Evolutionary conservation across 371 early-diverging fungal species (phyloP).

Genomic region (Dinochytrium kinnereticum): DNA sequence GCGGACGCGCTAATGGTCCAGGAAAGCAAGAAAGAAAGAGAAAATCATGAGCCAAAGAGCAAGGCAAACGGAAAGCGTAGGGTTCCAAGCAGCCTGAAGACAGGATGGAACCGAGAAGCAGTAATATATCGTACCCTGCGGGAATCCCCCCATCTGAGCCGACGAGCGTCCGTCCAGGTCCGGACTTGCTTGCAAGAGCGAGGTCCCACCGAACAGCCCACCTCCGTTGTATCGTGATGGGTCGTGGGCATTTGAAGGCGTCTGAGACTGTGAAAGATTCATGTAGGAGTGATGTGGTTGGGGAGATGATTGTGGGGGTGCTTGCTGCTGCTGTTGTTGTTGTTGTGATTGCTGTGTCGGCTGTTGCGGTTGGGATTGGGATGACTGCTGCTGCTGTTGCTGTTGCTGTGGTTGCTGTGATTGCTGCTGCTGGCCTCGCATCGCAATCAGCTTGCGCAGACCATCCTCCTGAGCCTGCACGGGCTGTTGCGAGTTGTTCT

Average conservation of each 20-base stretch:
- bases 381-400: neutral
- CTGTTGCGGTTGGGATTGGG: neutral
- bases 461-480: neutral
- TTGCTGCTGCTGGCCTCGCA: neutral
- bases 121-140: too few relatives aligned
- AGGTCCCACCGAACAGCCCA: neutral
- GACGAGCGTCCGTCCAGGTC: neutral
- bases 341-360: neutral
- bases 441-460: neutral
- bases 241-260: too few relatives aligned
- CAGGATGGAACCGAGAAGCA: neutral
- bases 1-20: neutral
- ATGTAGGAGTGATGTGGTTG: neutral
- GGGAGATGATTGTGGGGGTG: neutral
- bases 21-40: neutral
- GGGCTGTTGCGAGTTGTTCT: neutral
- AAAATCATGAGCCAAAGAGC: too few relatives aligned
- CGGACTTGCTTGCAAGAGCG: neutral
- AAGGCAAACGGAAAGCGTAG: too few relatives aligned
- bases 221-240: too few relatives aligned
- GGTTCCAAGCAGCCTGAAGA: too few relatives aligned
- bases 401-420: neutral
- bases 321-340: neutral
- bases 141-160: too few relatives aligned
- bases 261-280: too few relatives aligned